These are phyloP conservation scores for Tuber microsphaerosporum DNA, from an alignment of 495 filamentous ascomycete species.

Conservation along the genomic window DNA sequence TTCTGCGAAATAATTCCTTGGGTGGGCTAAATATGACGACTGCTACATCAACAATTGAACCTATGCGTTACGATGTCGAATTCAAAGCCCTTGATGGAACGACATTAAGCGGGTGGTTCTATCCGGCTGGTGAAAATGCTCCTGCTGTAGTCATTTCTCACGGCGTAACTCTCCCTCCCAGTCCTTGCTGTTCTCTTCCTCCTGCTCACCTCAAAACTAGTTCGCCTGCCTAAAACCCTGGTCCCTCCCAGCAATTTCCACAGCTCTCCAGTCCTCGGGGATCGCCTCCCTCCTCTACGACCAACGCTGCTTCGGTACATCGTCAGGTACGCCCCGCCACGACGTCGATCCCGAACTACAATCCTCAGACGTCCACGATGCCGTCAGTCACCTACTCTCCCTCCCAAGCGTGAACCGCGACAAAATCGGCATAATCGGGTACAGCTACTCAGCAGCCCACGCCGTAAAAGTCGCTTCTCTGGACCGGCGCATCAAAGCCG, in stretches of 20 bases:
- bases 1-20: neutral
- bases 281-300: conserved; percentile 20
- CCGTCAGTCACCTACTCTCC: conserved; percentile 11
- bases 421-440: conserved; percentile 16
- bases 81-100: conserved; percentile 41
- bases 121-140: conserved; percentile 22
- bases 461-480: conserved; percentile 9
- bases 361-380: conserved; percentile 16
- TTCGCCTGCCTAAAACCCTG: conserved; percentile 21
- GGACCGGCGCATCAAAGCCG: conserved; percentile 18
- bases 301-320: conserved; percentile 20
- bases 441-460: conserved; percentile 16
- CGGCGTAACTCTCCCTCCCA: conserved; percentile 15
- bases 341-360: conserved; percentile 18
- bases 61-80: conserved; percentile 24
- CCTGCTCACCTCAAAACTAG: neutral
- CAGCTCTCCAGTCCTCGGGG: conserved; percentile 12
- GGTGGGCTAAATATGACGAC: neutral
- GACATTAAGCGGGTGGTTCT: conserved; percentile 41
- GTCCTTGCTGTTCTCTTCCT: neutral
- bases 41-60: neutral
- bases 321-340: conserved; percentile 13
- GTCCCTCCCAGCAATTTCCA: conserved; percentile 14
- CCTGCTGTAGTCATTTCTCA: conserved; percentile 37
- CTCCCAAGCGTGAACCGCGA: conserved; percentile 9